Conservation (phyloP, 768 basidiomycete genomes). For the Rhizopogon sp. region DNA sequence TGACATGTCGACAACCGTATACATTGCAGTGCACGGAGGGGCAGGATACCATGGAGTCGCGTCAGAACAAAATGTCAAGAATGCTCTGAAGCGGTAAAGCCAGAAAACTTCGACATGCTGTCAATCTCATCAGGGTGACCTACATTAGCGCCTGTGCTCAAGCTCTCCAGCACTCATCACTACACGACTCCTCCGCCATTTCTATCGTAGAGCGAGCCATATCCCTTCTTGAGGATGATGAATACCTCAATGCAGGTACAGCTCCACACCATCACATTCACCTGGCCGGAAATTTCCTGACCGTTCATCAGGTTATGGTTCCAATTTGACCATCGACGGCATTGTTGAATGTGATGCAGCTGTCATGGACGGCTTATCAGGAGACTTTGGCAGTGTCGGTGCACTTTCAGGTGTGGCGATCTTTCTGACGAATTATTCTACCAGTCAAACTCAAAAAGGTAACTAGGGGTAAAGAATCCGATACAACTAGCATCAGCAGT, state of each 20-base stretch:
- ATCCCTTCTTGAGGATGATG: slow-evolving; percentile 58
- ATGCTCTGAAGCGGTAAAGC: slow-evolving; percentile 49
- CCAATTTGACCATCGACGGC: slow-evolving; percentile 73
- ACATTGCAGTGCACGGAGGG: slow-evolving; percentile 71
- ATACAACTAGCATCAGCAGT: slow-evolving; percentile 55
- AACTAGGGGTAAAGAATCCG: slow-evolving; percentile 63
- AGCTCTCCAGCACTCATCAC: slow-evolving; percentile 26
- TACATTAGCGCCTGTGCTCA: slow-evolving; percentile 46
- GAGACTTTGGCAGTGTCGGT: slow-evolving; percentile 67
- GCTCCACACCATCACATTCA: not conserved
- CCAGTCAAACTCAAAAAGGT: not conserved
- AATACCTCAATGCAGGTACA: slow-evolving; percentile 65
- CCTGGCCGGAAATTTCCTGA: not conserved
- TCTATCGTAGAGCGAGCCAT: slow-evolving; percentile 53
- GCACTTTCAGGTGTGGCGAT: slow-evolving; percentile 55
- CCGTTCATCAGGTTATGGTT: slow-evolving; percentile 55
- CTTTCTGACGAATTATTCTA: not conserved
- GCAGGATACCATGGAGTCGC: slow-evolving; percentile 58
- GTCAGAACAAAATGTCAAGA: slow-evolving; percentile 49
- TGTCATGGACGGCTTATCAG: slow-evolving; percentile 49
- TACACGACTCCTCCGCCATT: slow-evolving; percentile 26
- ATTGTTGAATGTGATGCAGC: slow-evolving; percentile 80
- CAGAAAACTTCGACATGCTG: not conserved
- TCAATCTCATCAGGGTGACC: not conserved
- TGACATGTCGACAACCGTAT: slow-evolving; percentile 22